phyloP scores from a whole-genome alignment of 345 rosid genomes.

The Aquilaria yunnanensis region DNA sequence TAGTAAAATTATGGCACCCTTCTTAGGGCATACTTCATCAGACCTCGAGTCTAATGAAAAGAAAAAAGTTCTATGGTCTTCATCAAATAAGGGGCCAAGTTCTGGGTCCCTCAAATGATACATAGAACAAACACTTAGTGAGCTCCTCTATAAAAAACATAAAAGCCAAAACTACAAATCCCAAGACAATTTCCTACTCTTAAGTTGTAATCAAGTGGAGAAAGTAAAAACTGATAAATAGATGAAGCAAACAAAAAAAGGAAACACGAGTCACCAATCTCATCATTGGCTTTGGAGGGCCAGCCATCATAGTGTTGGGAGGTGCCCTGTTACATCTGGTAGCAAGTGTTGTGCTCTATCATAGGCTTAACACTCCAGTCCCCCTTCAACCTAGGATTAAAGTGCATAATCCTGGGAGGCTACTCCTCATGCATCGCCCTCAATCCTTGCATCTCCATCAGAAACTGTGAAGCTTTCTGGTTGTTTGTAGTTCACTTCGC shows the following conservation, averaged over 20 bases:
- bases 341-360: slow-evolving; percentile 91
- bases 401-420: slow-evolving; percentile 78
- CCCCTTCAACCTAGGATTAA: slow-evolving; percentile 88
- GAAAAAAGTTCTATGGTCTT: too few relatives aligned
- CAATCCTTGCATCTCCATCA: slow-evolving; percentile 76
- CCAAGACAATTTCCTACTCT: too few relatives aligned
- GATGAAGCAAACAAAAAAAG: neutral
- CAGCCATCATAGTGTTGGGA: slow-evolving; percentile 78
- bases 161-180: too few relatives aligned
- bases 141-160: too few relatives aligned
- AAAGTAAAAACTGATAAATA: neutral
- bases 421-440: slow-evolving; percentile 82
- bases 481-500: slow-evolving; percentile 68
- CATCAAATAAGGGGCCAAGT: neutral
- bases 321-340: slow-evolving; percentile 82
- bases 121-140: too few relatives aligned
- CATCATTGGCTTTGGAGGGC: slow-evolving; percentile 72
- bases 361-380: slow-evolving; percentile 86
- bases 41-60: too few relatives aligned
- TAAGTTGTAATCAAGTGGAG: too few relatives aligned
- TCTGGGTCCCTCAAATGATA: too few relatives aligned
- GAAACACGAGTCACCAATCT: slow-evolving; percentile 41
- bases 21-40: too few relatives aligned
- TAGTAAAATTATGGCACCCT: too few relatives aligned
- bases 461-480: slow-evolving; percentile 69